Evolutionary conservation across 148 eudicot genomes (phyloP).

Genomic region (Chenopodium formosanum): DNA sequence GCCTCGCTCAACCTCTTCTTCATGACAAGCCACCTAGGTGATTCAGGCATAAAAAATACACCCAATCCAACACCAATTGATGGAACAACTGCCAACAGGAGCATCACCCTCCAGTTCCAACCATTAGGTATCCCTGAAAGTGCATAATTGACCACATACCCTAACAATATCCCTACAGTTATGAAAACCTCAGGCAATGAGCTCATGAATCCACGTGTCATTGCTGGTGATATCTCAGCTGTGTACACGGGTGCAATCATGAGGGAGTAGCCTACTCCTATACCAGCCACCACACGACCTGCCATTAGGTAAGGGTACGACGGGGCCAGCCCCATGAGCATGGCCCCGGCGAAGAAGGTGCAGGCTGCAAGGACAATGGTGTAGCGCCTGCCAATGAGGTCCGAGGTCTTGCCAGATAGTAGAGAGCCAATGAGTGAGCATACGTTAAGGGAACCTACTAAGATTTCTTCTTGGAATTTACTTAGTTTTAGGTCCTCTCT

Average conservation of each 20-base stretch:
- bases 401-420: conserved; percentile 79
- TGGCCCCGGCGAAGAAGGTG: conserved; percentile 70
- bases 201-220: conserved; percentile 74
- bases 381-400: conserved; percentile 76
- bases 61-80: conserved; percentile 53
- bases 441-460: conserved; percentile 73
- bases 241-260: conserved; percentile 92
- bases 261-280: conserved; percentile 89
- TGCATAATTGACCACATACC: conserved; percentile 60
- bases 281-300: conserved; percentile 73
- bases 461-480: conserved; percentile 49
- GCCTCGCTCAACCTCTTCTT: conserved; percentile 59
- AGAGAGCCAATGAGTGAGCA: conserved; percentile 73
- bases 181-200: conserved; percentile 83
- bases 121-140: conserved; percentile 46
- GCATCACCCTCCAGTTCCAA: conserved; percentile 80
- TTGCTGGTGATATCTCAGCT: conserved; percentile 75
- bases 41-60: conserved; percentile 78
- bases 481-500: conserved; percentile 57
- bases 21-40: conserved; percentile 92
- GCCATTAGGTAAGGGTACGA: conserved; percentile 61
- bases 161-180: conserved; percentile 71
- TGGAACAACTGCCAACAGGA: conserved; percentile 69
- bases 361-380: conserved; percentile 72
- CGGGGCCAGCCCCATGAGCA: conserved; percentile 85